Base-by-base conservation (phyloP, 805 yeast species). In the Jamesozyma rosinii region DNA sequence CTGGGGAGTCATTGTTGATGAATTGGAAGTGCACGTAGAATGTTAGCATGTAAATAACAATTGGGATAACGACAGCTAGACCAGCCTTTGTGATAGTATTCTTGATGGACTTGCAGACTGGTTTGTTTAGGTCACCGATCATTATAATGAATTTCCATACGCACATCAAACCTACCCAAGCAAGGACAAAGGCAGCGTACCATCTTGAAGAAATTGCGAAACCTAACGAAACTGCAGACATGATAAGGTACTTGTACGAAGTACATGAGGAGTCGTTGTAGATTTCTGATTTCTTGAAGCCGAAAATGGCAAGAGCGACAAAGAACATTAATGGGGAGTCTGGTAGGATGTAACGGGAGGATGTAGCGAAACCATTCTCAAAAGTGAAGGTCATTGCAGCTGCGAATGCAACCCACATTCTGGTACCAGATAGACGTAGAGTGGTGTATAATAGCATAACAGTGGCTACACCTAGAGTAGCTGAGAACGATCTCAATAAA, bases 181-280 rank as follows among this genome's bases (percentile, higher is more conserved):
- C 81, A 46, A 84, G 58, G 18, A 90, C 82, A 65, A 81, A 82
- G 31, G 81, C 63, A 49, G 90, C 92, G 38, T 81, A 89, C 92
- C 92, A 84, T 63, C 83, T 84, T 29, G 89, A 76, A 21, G 83
- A 74, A 19, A 79, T 64, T 3, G 90, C 82, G 44, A 82, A 68
- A 44, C 94, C 94, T 45, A 83, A 65, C 19, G 79, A 76, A 43
- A 79, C 57, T 51, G 83, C 83, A 39, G 85, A 72, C 22, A 79
- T 72, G 26, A 76, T 18, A 49, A 84, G 63, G 13, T 77, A 67
- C 56, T 71, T 76, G 58, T 63, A 79, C 78, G 89, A 81, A 21
- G 58, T 64, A 38, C 59, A 57, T 15, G 82, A 54, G 54, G 77
- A 75, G 17, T 94, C 83, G 40, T 68, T 67, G 54, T 75, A 78